Evolutionary conservation across 371 early-diverging fungal species (phyloP), one percentile per base, ranked within the genome.

Genomic region (Chytridium lagenaria): DNA sequence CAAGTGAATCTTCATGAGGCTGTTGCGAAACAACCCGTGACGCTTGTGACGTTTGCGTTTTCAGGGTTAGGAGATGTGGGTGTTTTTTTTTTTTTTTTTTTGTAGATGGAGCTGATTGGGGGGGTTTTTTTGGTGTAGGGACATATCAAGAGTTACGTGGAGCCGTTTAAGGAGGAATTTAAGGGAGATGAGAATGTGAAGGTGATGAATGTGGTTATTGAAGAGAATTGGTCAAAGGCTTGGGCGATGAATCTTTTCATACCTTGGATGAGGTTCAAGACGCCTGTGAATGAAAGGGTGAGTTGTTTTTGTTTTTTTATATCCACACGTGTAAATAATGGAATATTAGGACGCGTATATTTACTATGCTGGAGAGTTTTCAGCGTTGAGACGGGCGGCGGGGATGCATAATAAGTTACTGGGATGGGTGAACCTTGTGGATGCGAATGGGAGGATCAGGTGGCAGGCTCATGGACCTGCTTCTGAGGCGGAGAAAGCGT

Each of bases 391-490:
- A 31, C 84, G 86, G 49, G 80, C 80, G 3, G 78, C 91, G 51
- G 90, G 89, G 50, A 91, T 94, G 88, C 81, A 85, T 33, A 94
- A 93, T 73, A 83, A 86, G 31, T 85, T 91, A 55, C 82, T 94
- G 36, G 95, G 95, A 1, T 93, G 93, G 82, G 90, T 91, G 1
- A 91, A 89, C 77, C 76, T 95, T 36, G 89, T 95, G 16, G 94
- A 95, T 67, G 71, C 81, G 57, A 74, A 86, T 38, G 92, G 93
- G 72, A 81, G 84, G 59, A 86, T 95, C n/a, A 81, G 94, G 59
- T 95, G 95, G 95, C 86, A 88, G n/a, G 93, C 95, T 0, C 92
- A 95, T 75, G 95, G 94, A 16, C 74, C 83, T 15, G 93, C 92
- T 1, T 89, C 90, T 2, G 75, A 78, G 10, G 79, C 85, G 36